Percentiles rank a stretch among this genome's conserved stretches.
phyloP scores from a whole-genome alignment of 2,329 filamentous ascomycete genomes.

The Fusarium sp. region DNA sequence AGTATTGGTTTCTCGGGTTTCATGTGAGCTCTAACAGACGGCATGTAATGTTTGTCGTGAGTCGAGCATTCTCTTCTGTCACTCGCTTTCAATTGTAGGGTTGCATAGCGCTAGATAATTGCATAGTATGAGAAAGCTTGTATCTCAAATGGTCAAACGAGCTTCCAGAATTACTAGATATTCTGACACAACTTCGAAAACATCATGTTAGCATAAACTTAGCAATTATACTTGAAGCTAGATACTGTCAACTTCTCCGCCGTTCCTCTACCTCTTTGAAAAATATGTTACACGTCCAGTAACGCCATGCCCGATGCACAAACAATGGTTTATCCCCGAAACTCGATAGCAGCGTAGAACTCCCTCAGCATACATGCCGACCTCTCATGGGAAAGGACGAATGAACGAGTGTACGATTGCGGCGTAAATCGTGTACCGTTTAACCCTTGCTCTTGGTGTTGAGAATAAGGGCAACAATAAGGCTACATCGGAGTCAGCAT shows the following conservation, averaged over 20 bases:
- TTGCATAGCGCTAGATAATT: slow-evolving; percentile 20
- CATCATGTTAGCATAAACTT: slow-evolving; percentile 20
- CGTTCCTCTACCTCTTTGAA: slow-evolving; percentile 49
- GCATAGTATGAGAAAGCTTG: slow-evolving; percentile 34
- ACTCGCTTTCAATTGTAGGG: slow-evolving; percentile 32
- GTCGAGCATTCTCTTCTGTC: slow-evolving; percentile 32
- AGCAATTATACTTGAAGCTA: slow-evolving; percentile 33
- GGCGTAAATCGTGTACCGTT: slow-evolving; percentile 21
- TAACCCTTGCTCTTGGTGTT: slow-evolving; percentile 84
- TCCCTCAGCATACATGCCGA: slow-evolving; percentile 32
- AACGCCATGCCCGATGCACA: slow-evolving; percentile 56
- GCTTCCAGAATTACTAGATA: slow-evolving; percentile 7
- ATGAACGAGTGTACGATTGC: slow-evolving; percentile 12
- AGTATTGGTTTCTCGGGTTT: slow-evolving; percentile 25
- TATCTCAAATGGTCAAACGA: slow-evolving; percentile 21
- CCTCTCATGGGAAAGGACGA: neutral
- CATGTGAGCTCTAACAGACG: slow-evolving; percentile 16
- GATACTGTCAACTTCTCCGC: slow-evolving; percentile 42
- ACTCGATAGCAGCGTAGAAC: slow-evolving; percentile 27
- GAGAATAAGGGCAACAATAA: slow-evolving; percentile 93
- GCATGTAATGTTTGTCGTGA: slow-evolving; percentile 19
- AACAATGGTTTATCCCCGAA: slow-evolving; percentile 49
- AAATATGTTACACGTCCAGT: slow-evolving; percentile 51
- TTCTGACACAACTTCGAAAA: neutral
- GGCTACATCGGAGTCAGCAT: slow-evolving; percentile 59